Percentiles rank a stretch among this genome's conserved stretches.
phyloP scores from a whole-genome alignment of 306 rosid species.

The Urtica urens region DNA sequence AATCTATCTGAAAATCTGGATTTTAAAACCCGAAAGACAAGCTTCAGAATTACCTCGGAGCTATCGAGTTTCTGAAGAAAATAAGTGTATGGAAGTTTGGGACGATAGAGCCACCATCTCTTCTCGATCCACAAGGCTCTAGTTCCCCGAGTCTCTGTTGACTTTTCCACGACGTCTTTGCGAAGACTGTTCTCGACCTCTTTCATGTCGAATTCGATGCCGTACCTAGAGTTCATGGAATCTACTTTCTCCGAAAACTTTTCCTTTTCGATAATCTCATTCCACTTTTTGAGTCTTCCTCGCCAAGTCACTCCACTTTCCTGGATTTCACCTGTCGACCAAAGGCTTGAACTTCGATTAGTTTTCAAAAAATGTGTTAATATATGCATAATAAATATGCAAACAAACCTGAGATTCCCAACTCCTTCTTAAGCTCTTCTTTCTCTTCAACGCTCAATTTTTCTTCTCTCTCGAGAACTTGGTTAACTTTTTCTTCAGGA shows the following conservation, averaged over 20 bases:
- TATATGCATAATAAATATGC: neutral
- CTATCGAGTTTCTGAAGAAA: slow-evolving; percentile 79
- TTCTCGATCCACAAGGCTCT: slow-evolving; percentile 82
- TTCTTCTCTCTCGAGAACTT: slow-evolving; percentile 45
- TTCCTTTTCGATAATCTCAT: slow-evolving; percentile 60
- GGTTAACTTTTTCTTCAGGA: slow-evolving; percentile 44
- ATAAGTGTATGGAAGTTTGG: slow-evolving; percentile 78
- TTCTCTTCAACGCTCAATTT: slow-evolving; percentile 48
- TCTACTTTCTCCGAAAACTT: slow-evolving; percentile 46
- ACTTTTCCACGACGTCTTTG: slow-evolving; percentile 68
- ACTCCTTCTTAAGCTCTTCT: slow-evolving; percentile 45
- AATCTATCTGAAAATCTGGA: too few relatives aligned
- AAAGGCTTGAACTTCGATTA: slow-evolving; percentile 19
- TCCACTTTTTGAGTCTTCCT: slow-evolving; percentile 71
- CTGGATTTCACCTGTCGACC: slow-evolving; percentile 35
- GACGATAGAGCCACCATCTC: slow-evolving; percentile 99
- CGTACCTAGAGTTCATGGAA: slow-evolving; percentile 59
- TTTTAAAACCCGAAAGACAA: too few relatives aligned
- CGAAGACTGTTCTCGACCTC: slow-evolving; percentile 96
- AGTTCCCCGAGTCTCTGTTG: slow-evolving; percentile 45
- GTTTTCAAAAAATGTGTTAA: slow-evolving; percentile 3
- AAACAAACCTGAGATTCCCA: slow-evolving; percentile 66
- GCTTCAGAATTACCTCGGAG: slow-evolving; percentile 59
- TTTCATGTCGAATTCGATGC: slow-evolving; percentile 88
- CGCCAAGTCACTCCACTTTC: slow-evolving; percentile 63